These are phyloP conservation scores for Cubamyces lactineus DNA, from an alignment of 768 basidiomycete genomes.

Conservation along the genomic window DNA sequence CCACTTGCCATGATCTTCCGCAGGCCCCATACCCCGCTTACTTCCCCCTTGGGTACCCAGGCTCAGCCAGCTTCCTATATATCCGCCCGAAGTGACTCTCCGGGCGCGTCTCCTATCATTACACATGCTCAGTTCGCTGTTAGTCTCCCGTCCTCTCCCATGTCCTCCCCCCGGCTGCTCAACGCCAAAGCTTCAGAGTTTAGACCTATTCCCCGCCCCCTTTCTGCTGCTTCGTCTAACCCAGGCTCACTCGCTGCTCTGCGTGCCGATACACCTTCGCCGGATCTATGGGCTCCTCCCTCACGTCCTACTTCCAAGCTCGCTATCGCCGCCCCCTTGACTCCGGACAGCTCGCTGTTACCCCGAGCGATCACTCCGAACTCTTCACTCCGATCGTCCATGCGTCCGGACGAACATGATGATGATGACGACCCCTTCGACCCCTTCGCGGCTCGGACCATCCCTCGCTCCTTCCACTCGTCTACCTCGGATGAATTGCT, in stretches of 20 bases:
- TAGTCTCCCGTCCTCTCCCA: slow-evolving; percentile 81
- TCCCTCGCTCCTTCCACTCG: slow-evolving; percentile 63
- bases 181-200: slow-evolving; percentile 92
- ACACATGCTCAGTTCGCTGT: slow-evolving; percentile 73
- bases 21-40: slow-evolving; percentile 77
- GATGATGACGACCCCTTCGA: slow-evolving; percentile 89
- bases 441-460: slow-evolving; percentile 60
- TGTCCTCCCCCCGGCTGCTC: slow-evolving; percentile 82
- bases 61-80: slow-evolving; percentile 60
- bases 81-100: slow-evolving; percentile 53
- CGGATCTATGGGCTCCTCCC: slow-evolving; percentile 87
- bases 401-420: slow-evolving; percentile 59
- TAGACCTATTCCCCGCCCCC: slow-evolving; percentile 79
- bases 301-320: slow-evolving; percentile 79
- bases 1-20: slow-evolving; percentile 76
- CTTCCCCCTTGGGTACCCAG: slow-evolving; percentile 70
- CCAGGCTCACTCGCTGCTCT: slow-evolving; percentile 52
- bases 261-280: slow-evolving; percentile 82
- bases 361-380: slow-evolving; percentile 69
- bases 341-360: slow-evolving; percentile 64
- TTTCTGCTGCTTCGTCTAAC: slow-evolving; percentile 72
- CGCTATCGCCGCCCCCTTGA: slow-evolving; percentile 88
- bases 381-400: slow-evolving; percentile 66
- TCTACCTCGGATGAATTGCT: slow-evolving; percentile 61
- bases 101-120: slow-evolving; percentile 69